These are phyloP conservation scores for Kluyveromyces marxianus DNA, from an alignment of 1,139 yeast genomes.

Conservation along the genomic window DNA sequence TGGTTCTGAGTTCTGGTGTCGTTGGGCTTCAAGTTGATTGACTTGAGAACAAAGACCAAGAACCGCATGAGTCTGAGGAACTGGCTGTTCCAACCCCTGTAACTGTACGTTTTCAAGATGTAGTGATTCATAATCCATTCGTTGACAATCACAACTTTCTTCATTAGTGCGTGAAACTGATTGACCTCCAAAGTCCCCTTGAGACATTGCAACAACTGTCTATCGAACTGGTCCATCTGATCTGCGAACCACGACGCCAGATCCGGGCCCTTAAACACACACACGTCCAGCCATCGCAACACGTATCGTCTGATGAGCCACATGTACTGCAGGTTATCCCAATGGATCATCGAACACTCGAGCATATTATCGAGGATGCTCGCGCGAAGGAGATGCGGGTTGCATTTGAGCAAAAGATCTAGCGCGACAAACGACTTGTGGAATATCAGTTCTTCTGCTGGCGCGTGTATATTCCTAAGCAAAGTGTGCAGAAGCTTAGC, in stretches of 20 bases:
- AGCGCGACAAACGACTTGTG: slow-evolving; percentile 23
- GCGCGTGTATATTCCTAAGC: slow-evolving; percentile 19
- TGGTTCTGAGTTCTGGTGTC: background rate
- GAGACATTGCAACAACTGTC: slow-evolving; percentile 11
- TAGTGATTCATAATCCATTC: slow-evolving; percentile 16
- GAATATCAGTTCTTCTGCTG: slow-evolving; percentile 16
- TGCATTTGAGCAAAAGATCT: slow-evolving; percentile 18
- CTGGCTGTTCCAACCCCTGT: slow-evolving; percentile 19
- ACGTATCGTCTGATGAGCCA: slow-evolving; percentile 1
- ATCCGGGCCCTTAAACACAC: background rate
- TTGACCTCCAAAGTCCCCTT: slow-evolving; percentile 11
- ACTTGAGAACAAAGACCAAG: slow-evolving; percentile 15
- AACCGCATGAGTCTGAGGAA: slow-evolving; percentile 24
- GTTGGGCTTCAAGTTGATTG: slow-evolving; percentile 6
- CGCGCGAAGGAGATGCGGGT: slow-evolving; percentile 15
- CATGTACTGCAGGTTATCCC: background rate
- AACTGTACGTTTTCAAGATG: slow-evolving; percentile 1
- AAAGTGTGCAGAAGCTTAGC: slow-evolving; percentile 20
- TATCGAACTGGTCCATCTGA: slow-evolving; percentile 5
- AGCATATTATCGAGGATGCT: slow-evolving; percentile 1
- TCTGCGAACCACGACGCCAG: background rate
- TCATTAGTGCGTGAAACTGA: slow-evolving; percentile 11
- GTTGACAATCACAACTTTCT: slow-evolving; percentile 16
- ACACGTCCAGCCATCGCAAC: background rate
- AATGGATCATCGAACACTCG: slow-evolving; percentile 1